These are phyloP conservation scores for Rhododendron kiyosumense DNA, from an alignment of 148 eudicot species.

Conservation along the genomic window DNA sequence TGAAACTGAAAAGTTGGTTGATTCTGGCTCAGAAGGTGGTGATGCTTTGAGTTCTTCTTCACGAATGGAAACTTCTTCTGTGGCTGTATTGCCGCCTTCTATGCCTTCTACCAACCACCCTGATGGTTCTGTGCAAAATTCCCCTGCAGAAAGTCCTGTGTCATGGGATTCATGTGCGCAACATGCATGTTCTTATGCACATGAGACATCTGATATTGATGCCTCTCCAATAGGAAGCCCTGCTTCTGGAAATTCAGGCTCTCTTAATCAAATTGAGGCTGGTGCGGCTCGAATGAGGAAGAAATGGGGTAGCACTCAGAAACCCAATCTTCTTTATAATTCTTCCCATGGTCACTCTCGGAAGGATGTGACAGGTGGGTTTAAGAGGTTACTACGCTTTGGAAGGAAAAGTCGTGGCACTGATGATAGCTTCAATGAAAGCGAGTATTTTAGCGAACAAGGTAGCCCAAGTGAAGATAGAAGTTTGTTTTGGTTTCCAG, in stretches of 20 bases:
- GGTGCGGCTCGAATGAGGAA: slow-evolving; percentile 89
- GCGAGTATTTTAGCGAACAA: slow-evolving; percentile 62
- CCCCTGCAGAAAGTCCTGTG: slow-evolving; percentile 65
- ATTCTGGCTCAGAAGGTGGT: slow-evolving; percentile 54
- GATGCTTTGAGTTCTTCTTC: slow-evolving; percentile 42
- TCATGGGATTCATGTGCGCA: slow-evolving; percentile 66
- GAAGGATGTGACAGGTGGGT: slow-evolving; percentile 72
- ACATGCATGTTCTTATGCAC: slow-evolving; percentile 57
- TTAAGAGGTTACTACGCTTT: slow-evolving; percentile 74
- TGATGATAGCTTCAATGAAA: slow-evolving; percentile 71
- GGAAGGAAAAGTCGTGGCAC: slow-evolving; percentile 73
- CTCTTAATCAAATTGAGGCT: slow-evolving; percentile 58
- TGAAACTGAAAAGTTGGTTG: slow-evolving; percentile 40
- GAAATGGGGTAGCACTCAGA: slow-evolving; percentile 91
- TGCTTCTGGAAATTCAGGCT: slow-evolving; percentile 65
- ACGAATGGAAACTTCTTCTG: slow-evolving; percentile 35
- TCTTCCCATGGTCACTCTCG: slow-evolving; percentile 55
- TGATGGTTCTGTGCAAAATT: slow-evolving; percentile 43
- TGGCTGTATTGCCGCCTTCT: slow-evolving; percentile 22
- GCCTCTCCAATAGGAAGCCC: slow-evolving; percentile 81
- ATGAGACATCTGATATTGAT: slow-evolving; percentile 61
- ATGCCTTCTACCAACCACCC: slow-evolving; percentile 37
- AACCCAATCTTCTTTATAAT: slow-evolving; percentile 50
- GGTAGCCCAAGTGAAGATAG: slow-evolving; percentile 31
- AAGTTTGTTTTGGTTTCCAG: neutral